Conservation (phyloP, 805 yeast genomes). For the Ogataea neopini region DNA sequence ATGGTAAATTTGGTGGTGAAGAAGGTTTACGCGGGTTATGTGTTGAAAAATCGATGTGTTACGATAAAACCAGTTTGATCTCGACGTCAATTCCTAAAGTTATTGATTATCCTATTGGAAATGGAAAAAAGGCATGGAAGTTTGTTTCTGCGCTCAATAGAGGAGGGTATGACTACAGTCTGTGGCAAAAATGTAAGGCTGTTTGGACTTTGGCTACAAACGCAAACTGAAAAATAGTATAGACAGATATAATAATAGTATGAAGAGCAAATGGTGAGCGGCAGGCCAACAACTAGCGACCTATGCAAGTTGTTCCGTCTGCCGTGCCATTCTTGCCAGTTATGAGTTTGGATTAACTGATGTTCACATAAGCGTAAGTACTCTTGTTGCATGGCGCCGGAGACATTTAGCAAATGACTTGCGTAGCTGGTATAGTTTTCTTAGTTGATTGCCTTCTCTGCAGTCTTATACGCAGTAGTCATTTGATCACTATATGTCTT, state of each 20-base stretch:
- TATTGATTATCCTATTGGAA: constrained; percentile 86
- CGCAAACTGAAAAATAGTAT: constrained; percentile 24
- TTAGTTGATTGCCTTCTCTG: constrained; percentile 43
- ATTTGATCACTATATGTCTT: constrained; percentile 64
- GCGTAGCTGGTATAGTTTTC: too few species aligned
- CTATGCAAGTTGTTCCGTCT: too few species aligned
- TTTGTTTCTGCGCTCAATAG: constrained; percentile 79
- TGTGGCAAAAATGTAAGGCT: constrained; percentile 67
- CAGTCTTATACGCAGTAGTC: constrained; percentile 52
- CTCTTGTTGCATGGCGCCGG: too few species aligned
- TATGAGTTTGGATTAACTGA: too few species aligned
- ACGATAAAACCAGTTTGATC: constrained; percentile 76
- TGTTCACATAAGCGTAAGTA: too few species aligned
- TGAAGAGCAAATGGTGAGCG: too few species aligned
- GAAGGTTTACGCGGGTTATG: constrained; percentile 94
- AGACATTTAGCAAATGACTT: too few species aligned
- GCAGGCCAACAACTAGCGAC: too few species aligned
- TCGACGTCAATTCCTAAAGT: constrained; percentile 85
- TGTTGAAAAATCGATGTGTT: constrained; percentile 81
- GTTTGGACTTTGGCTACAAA: constrained; percentile 54
- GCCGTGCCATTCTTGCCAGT: too few species aligned
- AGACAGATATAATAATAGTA: constrained; percentile 8
- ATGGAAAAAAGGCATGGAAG: constrained; percentile 82
- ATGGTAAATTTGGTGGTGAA: constrained; percentile 97
- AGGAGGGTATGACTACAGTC: constrained; percentile 77